Conservation (phyloP, 192 early-diverging fungal genomes). For the Rhizoclosmatium globosum region DNA sequence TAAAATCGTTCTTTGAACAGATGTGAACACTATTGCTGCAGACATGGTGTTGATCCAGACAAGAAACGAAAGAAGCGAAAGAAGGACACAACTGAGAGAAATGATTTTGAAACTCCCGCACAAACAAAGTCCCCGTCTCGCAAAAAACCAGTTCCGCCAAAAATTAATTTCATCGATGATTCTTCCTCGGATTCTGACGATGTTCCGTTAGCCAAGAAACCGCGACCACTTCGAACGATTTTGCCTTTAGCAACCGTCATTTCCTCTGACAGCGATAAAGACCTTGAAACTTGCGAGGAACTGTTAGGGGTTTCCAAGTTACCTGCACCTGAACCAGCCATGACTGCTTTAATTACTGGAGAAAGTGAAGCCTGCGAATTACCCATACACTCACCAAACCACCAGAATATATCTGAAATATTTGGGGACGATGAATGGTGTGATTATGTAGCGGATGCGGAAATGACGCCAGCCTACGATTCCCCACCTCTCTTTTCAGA, state of each 20-base stretch:
- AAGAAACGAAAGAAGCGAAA: constrained; percentile 13
- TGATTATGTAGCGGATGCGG: neutral
- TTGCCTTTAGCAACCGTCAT: neutral
- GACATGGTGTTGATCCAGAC: constrained; percentile 36
- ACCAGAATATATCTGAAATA: neutral
- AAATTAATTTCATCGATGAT: neutral
- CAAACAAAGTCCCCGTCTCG: neutral
- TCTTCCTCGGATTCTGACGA: constrained; percentile 14
- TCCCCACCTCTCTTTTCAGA: constrained; percentile 1
- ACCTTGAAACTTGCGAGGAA: neutral
- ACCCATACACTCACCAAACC: too few species aligned
- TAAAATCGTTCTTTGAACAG: constrained; percentile 32
- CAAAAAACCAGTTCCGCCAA: neutral
- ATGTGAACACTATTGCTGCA: constrained; percentile 55
- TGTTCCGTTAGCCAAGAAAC: neutral
- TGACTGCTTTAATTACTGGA: neutral
- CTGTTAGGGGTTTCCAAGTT: neutral
- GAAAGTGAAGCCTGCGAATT: neutral
- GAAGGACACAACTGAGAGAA: neutral
- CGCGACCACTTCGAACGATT: neutral
- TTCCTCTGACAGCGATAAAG: neutral
- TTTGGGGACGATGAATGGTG: constrained; percentile 3
- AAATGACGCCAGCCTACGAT: neutral
- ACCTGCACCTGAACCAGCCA: neutral
- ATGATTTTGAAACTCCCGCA: neutral